Conservation (phyloP, 257 asterid species). For the Solanum pimpinellifolium region DNA sequence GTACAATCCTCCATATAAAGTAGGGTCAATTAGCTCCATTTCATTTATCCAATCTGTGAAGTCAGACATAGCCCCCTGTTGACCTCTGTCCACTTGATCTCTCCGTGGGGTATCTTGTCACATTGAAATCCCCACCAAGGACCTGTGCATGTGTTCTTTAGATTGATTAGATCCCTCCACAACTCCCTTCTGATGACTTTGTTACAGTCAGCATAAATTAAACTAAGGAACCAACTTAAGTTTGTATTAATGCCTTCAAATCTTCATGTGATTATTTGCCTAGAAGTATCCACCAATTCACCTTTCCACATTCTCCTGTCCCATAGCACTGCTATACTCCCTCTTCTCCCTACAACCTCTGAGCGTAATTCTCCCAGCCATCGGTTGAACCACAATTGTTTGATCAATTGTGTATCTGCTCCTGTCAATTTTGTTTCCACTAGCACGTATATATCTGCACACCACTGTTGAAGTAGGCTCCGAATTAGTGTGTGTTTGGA, state of each 20-base stretch:
- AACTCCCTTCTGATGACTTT: background rate
- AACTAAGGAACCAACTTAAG: background rate
- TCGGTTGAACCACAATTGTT: background rate
- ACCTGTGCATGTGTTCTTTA: background rate
- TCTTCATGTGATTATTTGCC: background rate
- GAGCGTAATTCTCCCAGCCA: background rate
- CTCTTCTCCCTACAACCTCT: background rate
- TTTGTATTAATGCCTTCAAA: background rate
- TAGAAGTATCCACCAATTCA: background rate
- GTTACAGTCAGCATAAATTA: background rate
- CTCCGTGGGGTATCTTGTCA: background rate
- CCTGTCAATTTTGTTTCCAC: background rate
- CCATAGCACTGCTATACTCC: background rate
- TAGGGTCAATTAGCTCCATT: no score
- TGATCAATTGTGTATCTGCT: background rate
- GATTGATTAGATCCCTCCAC: background rate
- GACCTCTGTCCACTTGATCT: no score
- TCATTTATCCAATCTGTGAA: no score
- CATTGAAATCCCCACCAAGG: background rate
- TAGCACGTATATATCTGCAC: background rate
- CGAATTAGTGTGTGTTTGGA: background rate
- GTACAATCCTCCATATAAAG: no score
- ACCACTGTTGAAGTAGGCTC: background rate
- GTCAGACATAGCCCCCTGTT: no score
- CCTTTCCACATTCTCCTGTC: background rate